These are phyloP conservation scores for Penicillium fimorum DNA, from an alignment of 495 filamentous ascomycete genomes.

Conservation along the genomic window DNA sequence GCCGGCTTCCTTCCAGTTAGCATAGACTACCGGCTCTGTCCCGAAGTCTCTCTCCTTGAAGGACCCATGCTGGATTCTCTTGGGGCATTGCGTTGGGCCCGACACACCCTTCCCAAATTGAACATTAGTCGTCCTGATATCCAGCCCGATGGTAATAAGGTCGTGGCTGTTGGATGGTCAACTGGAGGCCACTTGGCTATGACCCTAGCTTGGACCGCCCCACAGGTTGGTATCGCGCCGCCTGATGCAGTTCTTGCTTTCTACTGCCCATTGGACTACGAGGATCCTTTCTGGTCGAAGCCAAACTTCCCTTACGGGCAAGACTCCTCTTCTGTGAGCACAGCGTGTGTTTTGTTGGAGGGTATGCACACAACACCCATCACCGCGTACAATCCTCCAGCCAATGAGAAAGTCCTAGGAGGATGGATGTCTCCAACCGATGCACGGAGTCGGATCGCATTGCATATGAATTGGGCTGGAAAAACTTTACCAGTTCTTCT, in stretches of 20 bases:
- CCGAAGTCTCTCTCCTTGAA: conserved; percentile 46
- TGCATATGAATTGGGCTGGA: too few relatives aligned
- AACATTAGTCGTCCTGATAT: conserved; percentile 25
- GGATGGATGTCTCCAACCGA: too few relatives aligned
- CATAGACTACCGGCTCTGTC: conserved; percentile 55
- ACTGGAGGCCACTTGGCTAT: conserved; percentile 53
- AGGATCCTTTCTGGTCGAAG: conserved; percentile 15
- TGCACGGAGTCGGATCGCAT: too few relatives aligned
- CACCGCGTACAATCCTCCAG: too few relatives aligned
- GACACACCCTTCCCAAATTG: conserved; percentile 34
- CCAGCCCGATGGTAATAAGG: conserved; percentile 31
- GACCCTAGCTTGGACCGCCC: conserved; percentile 41
- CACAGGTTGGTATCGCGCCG: conserved; percentile 26
- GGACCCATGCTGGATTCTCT: conserved; percentile 49
- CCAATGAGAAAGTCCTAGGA: too few relatives aligned
- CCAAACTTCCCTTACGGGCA: neutral
- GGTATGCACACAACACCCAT: neutral
- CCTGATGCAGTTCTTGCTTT: conserved; percentile 51
- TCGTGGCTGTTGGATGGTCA: conserved; percentile 56
- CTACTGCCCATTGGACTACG: conserved; percentile 48
- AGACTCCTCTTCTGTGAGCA: too few relatives aligned
- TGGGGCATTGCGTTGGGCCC: too few relatives aligned
- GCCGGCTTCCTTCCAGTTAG: conserved; percentile 51
- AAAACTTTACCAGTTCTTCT: too few relatives aligned
- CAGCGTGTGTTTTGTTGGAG: too few relatives aligned